Conservation (phyloP, 345 rosid genomes). For the Arabidopsis thaliana region TAIR10.1 NC_003076.8:17873501-17874000, state of each 20-base stretch:
- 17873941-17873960: slow-evolving; percentile 5
- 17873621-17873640: slow-evolving; percentile 30
- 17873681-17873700: slow-evolving; percentile 37
- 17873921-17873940: slow-evolving; percentile 5
- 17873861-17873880: not conserved
- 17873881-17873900: slow-evolving; percentile 23
- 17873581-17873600: slow-evolving; percentile 42
- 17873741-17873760: slow-evolving; percentile 28
- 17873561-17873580: slow-evolving; percentile 5
- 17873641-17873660: slow-evolving; percentile 42
- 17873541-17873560: slow-evolving; percentile 35
- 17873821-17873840: slow-evolving; percentile 32
- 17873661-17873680: slow-evolving; percentile 38
- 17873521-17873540: slow-evolving; percentile 33
- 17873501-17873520: slow-evolving; percentile 22
- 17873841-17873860: slow-evolving; percentile 28
- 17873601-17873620: slow-evolving; percentile 34
- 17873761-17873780: slow-evolving; percentile 28
- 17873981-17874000: slow-evolving; percentile 11
- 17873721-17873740: slow-evolving; percentile 40
- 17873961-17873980: slow-evolving; percentile 11
- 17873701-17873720: slow-evolving; percentile 31
- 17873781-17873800: slow-evolving; percentile 18
- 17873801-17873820: slow-evolving; percentile 25
- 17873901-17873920: slow-evolving; percentile 35